Base-by-base conservation (phyloP, 169 alveolate species). In the Miamiensis avidus region DNA sequence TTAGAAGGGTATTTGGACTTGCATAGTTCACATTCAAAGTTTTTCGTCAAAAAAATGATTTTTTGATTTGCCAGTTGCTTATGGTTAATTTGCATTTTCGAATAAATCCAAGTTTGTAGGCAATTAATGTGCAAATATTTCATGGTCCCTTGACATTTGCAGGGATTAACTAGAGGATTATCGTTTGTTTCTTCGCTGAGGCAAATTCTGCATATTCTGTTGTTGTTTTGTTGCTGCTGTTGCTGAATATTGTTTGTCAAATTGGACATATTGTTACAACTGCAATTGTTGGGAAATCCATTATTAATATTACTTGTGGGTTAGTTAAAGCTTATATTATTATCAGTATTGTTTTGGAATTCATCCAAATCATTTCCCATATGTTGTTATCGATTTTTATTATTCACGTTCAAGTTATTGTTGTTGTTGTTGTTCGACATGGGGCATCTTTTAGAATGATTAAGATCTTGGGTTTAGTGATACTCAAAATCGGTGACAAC, bases 111-210 rank as follows among this genome's bases (percentile, higher is more conserved):
- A 74, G 97, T 94, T 72, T 98, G 87, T 76, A 98, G 93, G 85
- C 99, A 98, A 29, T 93, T 91, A 82, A 98, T 93, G 89, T 98
- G 99, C 6, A 98, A 98, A 88, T 93, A 97, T 82, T 96, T 95
- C 98, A 98, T 95, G 25, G 99, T 96, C 0, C 99, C 99, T 83
- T 94, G 94, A 88, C 99, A 99, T 75, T 95, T 96, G 83, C 99
- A 99, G 0, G 99, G 99, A 25, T 98, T 91, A 74, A 99, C 94
- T 86, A 98, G 97, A 27, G 99, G 99, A 89, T 97, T 96, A 34
- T 94, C 95, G 6, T 49, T 95, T 20, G 93, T 97, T 76, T 93
- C 95, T 76, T 93, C 96, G 73, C 96, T 94, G 82, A 98, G 91
- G 78, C 99, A 98, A 74, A 98, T 97, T 84, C 99, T 92, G 86